These are phyloP conservation scores for Cyberlindnera petersonii DNA, from an alignment of 805 yeast species.

Conservation along the genomic window DNA sequence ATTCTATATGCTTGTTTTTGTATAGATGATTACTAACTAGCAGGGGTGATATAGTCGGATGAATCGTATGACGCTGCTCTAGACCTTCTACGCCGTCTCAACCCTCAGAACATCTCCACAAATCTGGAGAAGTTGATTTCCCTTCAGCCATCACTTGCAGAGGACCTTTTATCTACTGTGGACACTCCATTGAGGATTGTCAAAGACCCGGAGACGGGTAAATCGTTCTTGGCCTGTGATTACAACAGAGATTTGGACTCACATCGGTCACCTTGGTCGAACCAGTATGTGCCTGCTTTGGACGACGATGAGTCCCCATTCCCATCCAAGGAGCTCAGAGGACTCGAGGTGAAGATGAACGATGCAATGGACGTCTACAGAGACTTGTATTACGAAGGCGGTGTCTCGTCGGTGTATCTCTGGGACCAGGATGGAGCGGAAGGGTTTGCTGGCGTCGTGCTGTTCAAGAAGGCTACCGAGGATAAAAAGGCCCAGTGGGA, in stretches of 20 bases:
- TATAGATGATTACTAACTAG: background rate
- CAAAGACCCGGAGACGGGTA: slow-evolving; percentile 38
- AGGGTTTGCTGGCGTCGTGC: slow-evolving; percentile 86
- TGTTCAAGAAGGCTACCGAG: slow-evolving; percentile 67
- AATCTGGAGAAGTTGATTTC: slow-evolving; percentile 42
- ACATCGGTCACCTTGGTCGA: slow-evolving; percentile 87
- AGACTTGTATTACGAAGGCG: slow-evolving; percentile 94
- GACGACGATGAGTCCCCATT: slow-evolving; percentile 69
- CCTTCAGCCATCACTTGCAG: slow-evolving; percentile 63
- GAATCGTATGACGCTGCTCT: slow-evolving; percentile 72
- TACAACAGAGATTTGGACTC: slow-evolving; percentile 94
- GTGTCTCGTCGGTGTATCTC: slow-evolving; percentile 79
- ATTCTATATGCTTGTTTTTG: too few species aligned
- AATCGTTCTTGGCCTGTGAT: slow-evolving; percentile 80
- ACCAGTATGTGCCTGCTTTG: slow-evolving; percentile 56
- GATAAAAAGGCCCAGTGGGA: slow-evolving; percentile 61
- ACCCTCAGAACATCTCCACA: slow-evolving; percentile 55
- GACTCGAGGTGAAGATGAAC: slow-evolving; percentile 76
- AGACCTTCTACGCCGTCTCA: slow-evolving; percentile 70
- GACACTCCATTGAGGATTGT: slow-evolving; percentile 71
- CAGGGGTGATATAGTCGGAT: slow-evolving; percentile 19
- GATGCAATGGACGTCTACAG: slow-evolving; percentile 90
- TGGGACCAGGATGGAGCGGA: slow-evolving; percentile 78
- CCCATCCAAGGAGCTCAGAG: slow-evolving; percentile 64
- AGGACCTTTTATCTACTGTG: slow-evolving; percentile 79